These are phyloP conservation scores for Plectosphaerella plurivora DNA, from an alignment of 2,329 filamentous ascomycete genomes.

Conservation along the genomic window DNA sequence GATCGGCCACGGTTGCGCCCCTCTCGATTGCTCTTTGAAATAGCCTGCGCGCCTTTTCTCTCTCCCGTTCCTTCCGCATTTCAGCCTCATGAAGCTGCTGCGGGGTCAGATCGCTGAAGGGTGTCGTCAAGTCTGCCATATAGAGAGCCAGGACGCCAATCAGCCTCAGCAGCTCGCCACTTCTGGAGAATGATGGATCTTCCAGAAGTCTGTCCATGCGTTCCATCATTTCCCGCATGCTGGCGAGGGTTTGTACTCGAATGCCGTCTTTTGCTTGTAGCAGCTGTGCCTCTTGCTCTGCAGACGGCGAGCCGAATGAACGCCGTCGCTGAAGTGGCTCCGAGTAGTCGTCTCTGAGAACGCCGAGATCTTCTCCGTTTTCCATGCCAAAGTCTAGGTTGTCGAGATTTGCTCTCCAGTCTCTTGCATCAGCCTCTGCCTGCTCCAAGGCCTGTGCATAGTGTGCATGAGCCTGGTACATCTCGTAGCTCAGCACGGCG, in stretches of 20 bases:
- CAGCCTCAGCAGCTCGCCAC: constrained; percentile 61
- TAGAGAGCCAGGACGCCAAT: constrained; percentile 73
- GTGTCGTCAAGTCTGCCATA: constrained; percentile 62
- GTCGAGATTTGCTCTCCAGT: constrained; percentile 6
- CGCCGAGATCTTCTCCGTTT: not conserved
- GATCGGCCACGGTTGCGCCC: constrained; percentile 24
- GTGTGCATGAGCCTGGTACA: constrained; percentile 68
- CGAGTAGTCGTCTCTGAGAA: constrained; percentile 13
- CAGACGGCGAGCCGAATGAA: not conserved
- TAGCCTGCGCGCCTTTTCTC: constrained; percentile 26
- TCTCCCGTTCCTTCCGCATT: constrained; percentile 18
- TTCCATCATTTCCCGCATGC: constrained; percentile 58
- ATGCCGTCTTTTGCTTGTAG: constrained; percentile 33
- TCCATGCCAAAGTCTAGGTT: constrained; percentile 9
- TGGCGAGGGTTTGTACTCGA: constrained; percentile 46
- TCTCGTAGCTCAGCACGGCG: constrained; percentile 74
- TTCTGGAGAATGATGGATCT: constrained; percentile 66
- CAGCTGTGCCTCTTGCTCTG: constrained; percentile 10
- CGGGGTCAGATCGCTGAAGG: constrained; percentile 25
- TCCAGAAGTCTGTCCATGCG: constrained; percentile 69
- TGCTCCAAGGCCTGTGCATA: not conserved
- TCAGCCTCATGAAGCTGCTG: constrained; percentile 20
- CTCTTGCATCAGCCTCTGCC: not conserved
- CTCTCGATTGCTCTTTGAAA: constrained; percentile 31
- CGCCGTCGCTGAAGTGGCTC: constrained; percentile 1